A percentile compares a stretch with the other conserved stretches of the same genome.
Evolutionary conservation across 352 stramenopile genomes (phyloP).

Genomic region (Saprolegnia parasitica): DNA sequence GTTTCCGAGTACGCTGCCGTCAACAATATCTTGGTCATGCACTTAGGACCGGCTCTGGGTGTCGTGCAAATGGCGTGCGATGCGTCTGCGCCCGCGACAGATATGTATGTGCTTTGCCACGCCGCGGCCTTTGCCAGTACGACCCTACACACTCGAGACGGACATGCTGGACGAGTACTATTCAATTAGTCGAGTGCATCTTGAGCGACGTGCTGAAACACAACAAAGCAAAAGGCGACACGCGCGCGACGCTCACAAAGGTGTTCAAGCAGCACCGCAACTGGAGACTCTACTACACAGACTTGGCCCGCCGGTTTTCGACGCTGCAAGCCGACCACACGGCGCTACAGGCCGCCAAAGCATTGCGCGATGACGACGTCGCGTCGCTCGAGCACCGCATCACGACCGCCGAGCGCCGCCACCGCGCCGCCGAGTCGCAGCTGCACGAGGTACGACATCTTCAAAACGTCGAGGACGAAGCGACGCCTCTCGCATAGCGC

Average conservation of each 20-base stretch:
- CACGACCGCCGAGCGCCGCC: not conserved
- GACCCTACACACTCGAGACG: not conserved
- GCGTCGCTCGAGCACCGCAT: not conserved
- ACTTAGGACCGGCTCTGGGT: conserved; percentile 5
- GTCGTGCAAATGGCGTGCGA: conserved; percentile 25
- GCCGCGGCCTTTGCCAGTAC: conserved; percentile 12
- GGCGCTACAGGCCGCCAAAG: not conserved
- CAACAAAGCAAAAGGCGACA: not conserved
- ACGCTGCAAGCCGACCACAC: not conserved
- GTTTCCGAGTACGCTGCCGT: no score
- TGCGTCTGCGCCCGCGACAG: not conserved
- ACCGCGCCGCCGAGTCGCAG: not conserved
- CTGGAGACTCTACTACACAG: conserved; percentile 22
- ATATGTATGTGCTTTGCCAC: conserved; percentile 22
- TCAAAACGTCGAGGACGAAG: not conserved
- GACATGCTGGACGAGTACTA: not conserved
- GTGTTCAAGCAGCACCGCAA: conserved; percentile 21
- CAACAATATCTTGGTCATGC: conserved; percentile 1
- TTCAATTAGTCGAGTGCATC: conserved; percentile 18
- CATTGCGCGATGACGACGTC: not conserved
- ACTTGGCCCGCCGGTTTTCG: not conserved
- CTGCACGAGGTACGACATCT: not conserved
- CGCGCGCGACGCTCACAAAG: conserved; percentile 9
- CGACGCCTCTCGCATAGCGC: not conserved
- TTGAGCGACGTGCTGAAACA: conserved; percentile 2